Conservation (phyloP, 2,329 filamentous ascomycete genomes). For the Uncinocarpus reesii region DNA sequence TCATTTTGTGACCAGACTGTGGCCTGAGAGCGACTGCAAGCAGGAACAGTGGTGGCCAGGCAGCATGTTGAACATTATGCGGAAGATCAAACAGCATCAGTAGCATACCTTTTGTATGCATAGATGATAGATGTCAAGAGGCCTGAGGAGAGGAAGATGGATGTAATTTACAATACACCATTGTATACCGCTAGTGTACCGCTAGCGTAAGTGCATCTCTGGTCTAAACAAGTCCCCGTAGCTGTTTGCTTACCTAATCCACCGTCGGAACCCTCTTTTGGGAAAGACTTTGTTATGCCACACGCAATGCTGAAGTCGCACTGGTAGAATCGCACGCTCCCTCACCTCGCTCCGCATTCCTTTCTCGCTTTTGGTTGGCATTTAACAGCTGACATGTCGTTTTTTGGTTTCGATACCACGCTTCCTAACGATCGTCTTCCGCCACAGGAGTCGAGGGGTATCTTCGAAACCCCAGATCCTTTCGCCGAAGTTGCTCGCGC, state of each 20-base stretch:
- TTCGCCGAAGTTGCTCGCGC: conserved; percentile 69
- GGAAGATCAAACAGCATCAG: no score
- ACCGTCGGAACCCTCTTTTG: neutral
- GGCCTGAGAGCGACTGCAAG: no score
- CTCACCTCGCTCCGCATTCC: neutral
- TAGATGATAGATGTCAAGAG: no score
- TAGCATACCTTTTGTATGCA: no score
- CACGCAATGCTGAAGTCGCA: neutral
- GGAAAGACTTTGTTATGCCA: conserved; percentile 11
- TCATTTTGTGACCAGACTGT: no score
- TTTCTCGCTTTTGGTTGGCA: conserved; percentile 5
- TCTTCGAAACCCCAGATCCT: conserved; percentile 77
- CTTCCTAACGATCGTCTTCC: conserved; percentile 59
- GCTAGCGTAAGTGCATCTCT: no score
- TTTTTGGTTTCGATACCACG: conserved; percentile 76
- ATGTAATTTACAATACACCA: no score
- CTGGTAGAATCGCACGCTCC: neutral
- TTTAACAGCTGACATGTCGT: conserved; percentile 55
- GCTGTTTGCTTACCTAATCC: neutral
- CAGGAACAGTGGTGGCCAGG: no score
- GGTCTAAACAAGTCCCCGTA: no score
- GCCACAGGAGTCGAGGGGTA: conserved; percentile 54
- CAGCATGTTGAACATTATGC: no score
- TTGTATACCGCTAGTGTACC: no score
- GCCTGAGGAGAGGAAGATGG: no score